phyloP scores from a whole-genome alignment of 2,329 filamentous ascomycete species.

The Exutisphaerella laricina region DNA sequence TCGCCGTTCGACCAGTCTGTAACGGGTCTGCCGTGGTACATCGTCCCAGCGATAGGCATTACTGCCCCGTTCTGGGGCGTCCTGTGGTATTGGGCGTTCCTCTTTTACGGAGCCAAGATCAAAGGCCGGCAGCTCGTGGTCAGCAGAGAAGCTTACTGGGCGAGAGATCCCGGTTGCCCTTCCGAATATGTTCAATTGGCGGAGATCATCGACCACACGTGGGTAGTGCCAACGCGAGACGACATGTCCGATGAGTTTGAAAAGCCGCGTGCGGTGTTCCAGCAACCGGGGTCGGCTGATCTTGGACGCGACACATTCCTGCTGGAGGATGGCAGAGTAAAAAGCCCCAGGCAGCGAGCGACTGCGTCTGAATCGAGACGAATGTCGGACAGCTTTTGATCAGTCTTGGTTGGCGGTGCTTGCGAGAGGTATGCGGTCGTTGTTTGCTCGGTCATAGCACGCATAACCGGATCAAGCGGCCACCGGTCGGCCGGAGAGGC shows the following conservation, averaged over 20 bases:
- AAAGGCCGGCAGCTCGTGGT: constrained; percentile 18
- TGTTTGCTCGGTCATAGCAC: too few relatives aligned
- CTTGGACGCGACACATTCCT: not conserved
- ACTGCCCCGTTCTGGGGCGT: constrained; percentile 21
- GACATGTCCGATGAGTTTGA: constrained; percentile 15
- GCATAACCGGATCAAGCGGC: too few relatives aligned
- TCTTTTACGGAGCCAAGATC: constrained; percentile 15
- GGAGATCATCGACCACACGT: constrained; percentile 22
- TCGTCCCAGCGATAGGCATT: constrained; percentile 23
- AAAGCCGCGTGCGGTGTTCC: constrained; percentile 1
- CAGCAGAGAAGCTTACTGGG: constrained; percentile 17
- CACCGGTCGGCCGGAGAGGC: too few relatives aligned
- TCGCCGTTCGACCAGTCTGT: constrained; percentile 19
- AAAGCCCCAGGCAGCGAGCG: not conserved
- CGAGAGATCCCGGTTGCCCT: constrained; percentile 14
- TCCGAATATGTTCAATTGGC: constrained; percentile 21
- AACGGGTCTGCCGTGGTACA: constrained; percentile 20
- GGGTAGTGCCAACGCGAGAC: constrained; percentile 14
- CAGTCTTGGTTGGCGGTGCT: too few relatives aligned
- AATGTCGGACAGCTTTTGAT: not conserved
- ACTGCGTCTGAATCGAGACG: not conserved
- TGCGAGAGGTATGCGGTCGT: too few relatives aligned
- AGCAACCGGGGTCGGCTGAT: not conserved
- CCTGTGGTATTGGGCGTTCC: constrained; percentile 20
- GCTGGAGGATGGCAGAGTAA: not conserved